These are phyloP conservation scores for Trichoderma cornu-damae DNA, from an alignment of 2,329 filamentous ascomycete genomes.

Conservation along the genomic window DNA sequence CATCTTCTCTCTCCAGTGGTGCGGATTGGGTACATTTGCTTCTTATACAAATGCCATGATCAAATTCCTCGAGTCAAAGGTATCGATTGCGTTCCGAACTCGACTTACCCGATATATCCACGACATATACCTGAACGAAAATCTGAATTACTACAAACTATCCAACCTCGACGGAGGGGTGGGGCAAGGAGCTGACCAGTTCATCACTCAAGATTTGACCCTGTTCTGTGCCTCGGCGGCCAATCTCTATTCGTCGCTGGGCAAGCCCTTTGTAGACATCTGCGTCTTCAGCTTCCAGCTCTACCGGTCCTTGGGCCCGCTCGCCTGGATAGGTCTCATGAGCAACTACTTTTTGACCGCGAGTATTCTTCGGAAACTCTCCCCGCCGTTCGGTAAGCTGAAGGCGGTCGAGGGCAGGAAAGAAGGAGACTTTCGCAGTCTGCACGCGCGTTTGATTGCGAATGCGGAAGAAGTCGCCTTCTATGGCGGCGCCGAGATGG, in stretches of 20 bases:
- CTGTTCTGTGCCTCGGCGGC: slow-evolving; percentile 91
- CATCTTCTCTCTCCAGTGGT: slow-evolving; percentile 56
- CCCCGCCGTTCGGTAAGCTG: slow-evolving; percentile 92
- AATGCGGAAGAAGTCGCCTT: slow-evolving; percentile 98
- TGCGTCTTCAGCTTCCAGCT: slow-evolving; percentile 98
- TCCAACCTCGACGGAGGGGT: slow-evolving; percentile 89
- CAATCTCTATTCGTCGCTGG: slow-evolving; percentile 88
- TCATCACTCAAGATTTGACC: slow-evolving; percentile 94
- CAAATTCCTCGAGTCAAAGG: slow-evolving; percentile 95
- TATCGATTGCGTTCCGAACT: slow-evolving; percentile 96
- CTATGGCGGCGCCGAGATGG: slow-evolving; percentile 91
- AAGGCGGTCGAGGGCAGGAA: slow-evolving; percentile 94
- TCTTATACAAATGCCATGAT: slow-evolving; percentile 99
- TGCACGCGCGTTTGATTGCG: slow-evolving; percentile 87
- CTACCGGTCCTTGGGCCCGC: slow-evolving; percentile 80
- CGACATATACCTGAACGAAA: slow-evolving; percentile 90
- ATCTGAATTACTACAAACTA: slow-evolving; percentile 94
- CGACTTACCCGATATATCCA: slow-evolving; percentile 94
- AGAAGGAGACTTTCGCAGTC: slow-evolving; percentile 87
- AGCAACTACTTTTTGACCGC: slow-evolving; percentile 94
- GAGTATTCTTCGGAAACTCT: slow-evolving; percentile 78
- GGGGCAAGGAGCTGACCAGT: slow-evolving; percentile 88
- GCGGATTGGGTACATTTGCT: slow-evolving; percentile 84
- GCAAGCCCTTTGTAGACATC: slow-evolving; percentile 96
- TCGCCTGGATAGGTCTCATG: slow-evolving; percentile 79